Evolutionary conservation across 2,329 filamentous ascomycete species (phyloP).

Genomic region (Tolypocladium sp.): DNA sequence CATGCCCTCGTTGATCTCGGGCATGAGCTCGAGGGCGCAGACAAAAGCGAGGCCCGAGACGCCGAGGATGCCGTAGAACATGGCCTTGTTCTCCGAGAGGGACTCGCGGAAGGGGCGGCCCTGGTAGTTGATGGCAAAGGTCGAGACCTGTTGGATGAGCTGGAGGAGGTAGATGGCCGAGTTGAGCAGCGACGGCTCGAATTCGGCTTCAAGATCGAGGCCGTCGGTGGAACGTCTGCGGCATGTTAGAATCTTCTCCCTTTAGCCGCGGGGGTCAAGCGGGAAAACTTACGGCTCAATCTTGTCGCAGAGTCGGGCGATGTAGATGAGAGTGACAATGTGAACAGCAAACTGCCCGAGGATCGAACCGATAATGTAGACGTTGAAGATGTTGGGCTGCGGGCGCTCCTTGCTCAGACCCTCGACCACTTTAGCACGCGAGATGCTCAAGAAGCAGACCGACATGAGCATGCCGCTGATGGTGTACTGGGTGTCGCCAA

Average conservation of each 20-base stretch:
- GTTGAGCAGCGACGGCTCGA: conserved; percentile 87
- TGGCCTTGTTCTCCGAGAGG: conserved; percentile 89
- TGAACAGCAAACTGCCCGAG: conserved; percentile 96
- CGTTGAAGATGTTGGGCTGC: conserved; percentile 97
- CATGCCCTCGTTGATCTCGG: conserved; percentile 89
- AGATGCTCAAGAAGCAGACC: conserved; percentile 97
- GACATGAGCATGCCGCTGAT: conserved; percentile 99
- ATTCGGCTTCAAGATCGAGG: conserved; percentile 90
- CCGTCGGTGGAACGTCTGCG: conserved; percentile 38
- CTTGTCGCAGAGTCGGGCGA: conserved; percentile 78
- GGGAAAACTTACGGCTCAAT: conserved; percentile 67
- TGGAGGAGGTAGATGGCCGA: conserved; percentile 94
- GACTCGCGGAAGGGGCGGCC: conserved; percentile 95
- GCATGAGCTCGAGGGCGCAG: conserved; percentile 90
- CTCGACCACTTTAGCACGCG: conserved; percentile 93
- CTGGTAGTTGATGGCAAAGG: conserved; percentile 99
- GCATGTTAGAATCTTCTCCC: background rate
- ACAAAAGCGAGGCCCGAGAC: conserved; percentile 87
- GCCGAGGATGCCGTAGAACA: conserved; percentile 94
- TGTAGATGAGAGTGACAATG: conserved; percentile 87
- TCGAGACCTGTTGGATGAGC: conserved; percentile 97
- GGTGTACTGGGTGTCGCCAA: conserved; percentile 94
- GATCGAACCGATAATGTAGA: conserved; percentile 96
- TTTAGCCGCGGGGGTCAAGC: too few relatives aligned
- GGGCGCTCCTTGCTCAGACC: conserved; percentile 92